These are phyloP conservation scores for Thielaviopsis populi DNA, from an alignment of 2,329 filamentous ascomycete species.

Conservation along the genomic window DNA sequence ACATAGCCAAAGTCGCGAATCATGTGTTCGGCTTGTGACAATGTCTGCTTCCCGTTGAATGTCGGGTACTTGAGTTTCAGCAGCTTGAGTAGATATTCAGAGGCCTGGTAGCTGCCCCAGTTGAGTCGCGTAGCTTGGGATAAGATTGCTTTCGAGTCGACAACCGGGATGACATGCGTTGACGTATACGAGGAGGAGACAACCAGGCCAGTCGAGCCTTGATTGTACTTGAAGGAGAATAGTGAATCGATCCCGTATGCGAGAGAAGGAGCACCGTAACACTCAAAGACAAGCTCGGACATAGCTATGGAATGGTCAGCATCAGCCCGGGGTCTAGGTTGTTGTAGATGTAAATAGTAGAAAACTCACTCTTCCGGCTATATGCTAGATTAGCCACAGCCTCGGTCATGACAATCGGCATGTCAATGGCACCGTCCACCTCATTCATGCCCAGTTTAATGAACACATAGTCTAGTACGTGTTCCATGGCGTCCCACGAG, in stretches of 20 bases:
- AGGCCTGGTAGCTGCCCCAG: conserved; percentile 82
- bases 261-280: conserved; percentile 77
- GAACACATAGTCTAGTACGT: conserved; percentile 85
- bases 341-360: not conserved
- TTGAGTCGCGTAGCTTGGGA: conserved; percentile 78
- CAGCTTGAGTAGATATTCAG: conserved; percentile 83
- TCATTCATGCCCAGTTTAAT: conserved; percentile 81
- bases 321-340: not conserved
- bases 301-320: conserved; percentile 45
- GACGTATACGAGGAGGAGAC: conserved; percentile 86
- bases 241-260: conserved; percentile 93
- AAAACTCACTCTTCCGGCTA: conserved; percentile 61
- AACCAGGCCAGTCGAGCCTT: conserved; percentile 72
- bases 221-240: conserved; percentile 89
- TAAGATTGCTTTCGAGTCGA: conserved; percentile 71
- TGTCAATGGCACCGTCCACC: conserved; percentile 56
- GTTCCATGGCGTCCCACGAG: conserved; percentile 97
- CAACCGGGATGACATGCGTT: conserved; percentile 87
- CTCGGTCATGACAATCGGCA: conserved; percentile 90
- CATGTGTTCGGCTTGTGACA: conserved; percentile 75
- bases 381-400: conserved; percentile 84
- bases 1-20: conserved; percentile 82
- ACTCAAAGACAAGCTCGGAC: conserved; percentile 95
- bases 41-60: conserved; percentile 72
- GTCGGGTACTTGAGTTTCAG: conserved; percentile 82